A percentile compares a stretch with the other conserved stretches of the same genome.
phyloP scores from a whole-genome alignment of 495 filamentous ascomycete genomes.

The Bathelium albidoporum region DNA sequence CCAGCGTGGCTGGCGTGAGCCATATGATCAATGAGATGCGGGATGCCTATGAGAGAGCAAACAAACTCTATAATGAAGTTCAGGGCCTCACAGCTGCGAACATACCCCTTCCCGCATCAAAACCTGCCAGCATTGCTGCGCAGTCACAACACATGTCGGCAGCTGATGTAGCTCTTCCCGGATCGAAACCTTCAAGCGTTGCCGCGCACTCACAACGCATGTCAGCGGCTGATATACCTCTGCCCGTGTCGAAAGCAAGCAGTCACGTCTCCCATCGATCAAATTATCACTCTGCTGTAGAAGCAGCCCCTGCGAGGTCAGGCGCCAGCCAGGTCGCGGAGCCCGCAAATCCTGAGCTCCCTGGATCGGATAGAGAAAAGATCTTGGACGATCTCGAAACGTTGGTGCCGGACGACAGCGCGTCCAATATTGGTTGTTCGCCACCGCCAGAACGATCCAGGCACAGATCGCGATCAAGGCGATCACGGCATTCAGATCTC shows the following conservation, averaged over 20 bases:
- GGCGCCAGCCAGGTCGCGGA: neutral
- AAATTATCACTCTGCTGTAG: too few species aligned
- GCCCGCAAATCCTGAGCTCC: neutral
- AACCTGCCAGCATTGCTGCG: neutral
- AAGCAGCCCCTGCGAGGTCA: too few species aligned
- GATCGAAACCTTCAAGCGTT: neutral
- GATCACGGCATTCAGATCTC: neutral
- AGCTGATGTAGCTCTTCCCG: neutral
- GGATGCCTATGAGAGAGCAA: neutral
- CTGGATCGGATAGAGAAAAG: neutral
- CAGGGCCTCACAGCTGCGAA: neutral
- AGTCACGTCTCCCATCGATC: neutral
- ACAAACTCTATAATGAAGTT: slow-evolving; percentile 1
- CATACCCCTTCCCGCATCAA: slow-evolving; percentile 5
- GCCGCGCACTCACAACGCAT: neutral
- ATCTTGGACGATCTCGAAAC: slow-evolving; percentile 2
- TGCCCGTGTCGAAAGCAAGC: neutral
- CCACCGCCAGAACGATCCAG: neutral
- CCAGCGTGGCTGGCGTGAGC: slow-evolving; percentile 2
- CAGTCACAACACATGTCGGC: neutral
- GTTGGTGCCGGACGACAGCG: neutral
- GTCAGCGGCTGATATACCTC: slow-evolving; percentile 3
- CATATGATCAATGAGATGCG: neutral
- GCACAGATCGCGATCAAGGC: neutral
- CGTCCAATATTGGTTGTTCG: neutral